Evolutionary conservation across 2,329 filamentous ascomycete species (phyloP).

Genomic region (Diatrype stigma): DNA sequence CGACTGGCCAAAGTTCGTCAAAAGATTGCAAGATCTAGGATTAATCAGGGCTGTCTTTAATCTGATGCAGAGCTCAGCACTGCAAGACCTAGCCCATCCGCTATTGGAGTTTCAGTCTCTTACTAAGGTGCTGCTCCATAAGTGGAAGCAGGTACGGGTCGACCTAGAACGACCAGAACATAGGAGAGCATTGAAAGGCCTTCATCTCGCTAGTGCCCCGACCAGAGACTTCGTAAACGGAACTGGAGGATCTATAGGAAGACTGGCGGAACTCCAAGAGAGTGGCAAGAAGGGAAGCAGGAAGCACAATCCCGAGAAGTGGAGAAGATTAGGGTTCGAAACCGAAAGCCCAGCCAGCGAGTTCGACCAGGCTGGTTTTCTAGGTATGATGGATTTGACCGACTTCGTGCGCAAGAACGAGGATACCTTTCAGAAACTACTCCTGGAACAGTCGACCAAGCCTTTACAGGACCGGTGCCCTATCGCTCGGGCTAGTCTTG

Average conservation of each 20-base stretch:
- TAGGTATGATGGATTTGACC: slow-evolving; percentile 96
- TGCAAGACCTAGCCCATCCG: slow-evolving; percentile 87
- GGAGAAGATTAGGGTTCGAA: slow-evolving; percentile 87
- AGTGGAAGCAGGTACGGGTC: slow-evolving; percentile 82
- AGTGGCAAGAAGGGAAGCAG: slow-evolving; percentile 57
- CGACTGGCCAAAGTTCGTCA: slow-evolving; percentile 96
- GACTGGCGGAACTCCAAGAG: slow-evolving; percentile 34
- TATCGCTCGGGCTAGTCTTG: slow-evolving; percentile 78
- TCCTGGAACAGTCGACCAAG: slow-evolving; percentile 81
- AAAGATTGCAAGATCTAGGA: slow-evolving; percentile 85
- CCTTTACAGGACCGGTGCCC: slow-evolving; percentile 73
- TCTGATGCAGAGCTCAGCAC: slow-evolving; percentile 88
- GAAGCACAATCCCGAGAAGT: slow-evolving; percentile 83
- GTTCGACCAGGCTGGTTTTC: slow-evolving; percentile 79
- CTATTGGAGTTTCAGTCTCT: slow-evolving; percentile 89
- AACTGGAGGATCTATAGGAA: slow-evolving; percentile 17
- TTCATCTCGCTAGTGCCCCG: slow-evolving; percentile 78
- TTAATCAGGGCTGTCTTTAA: slow-evolving; percentile 88
- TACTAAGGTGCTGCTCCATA: slow-evolving; percentile 80
- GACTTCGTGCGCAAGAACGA: slow-evolving; percentile 92
- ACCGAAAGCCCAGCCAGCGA: slow-evolving; percentile 82
- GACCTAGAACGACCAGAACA: slow-evolving; percentile 87
- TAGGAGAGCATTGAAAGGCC: slow-evolving; percentile 75
- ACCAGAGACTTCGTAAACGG: slow-evolving; percentile 30
- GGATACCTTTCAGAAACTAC: slow-evolving; percentile 84